These are phyloP conservation scores for Boechera divaricarpa DNA, from an alignment of 345 rosid species.

Conservation along the genomic window DNA sequence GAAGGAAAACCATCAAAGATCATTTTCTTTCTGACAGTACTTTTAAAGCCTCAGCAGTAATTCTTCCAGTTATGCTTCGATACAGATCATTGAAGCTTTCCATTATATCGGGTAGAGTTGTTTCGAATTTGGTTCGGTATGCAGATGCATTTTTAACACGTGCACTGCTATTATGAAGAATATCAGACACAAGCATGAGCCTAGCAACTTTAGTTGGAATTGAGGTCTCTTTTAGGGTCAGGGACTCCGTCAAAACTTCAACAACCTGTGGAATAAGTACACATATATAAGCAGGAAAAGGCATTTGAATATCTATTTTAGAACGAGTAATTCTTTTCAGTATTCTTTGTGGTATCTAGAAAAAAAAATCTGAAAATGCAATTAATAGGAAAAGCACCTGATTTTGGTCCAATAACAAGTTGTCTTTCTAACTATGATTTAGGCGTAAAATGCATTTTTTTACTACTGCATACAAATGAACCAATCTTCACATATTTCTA, in stretches of 20 bases:
- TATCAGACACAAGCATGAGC: conserved; percentile 50
- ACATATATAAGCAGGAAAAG: conserved; percentile 14
- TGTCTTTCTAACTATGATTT: neutral
- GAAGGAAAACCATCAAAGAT: conserved; percentile 14
- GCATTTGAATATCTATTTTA: conserved; percentile 17
- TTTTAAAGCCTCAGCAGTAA: conserved; percentile 98
- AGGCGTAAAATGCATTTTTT: conserved; percentile 4
- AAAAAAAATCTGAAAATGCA: neutral
- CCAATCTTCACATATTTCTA: neutral
- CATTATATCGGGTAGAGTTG: conserved; percentile 89
- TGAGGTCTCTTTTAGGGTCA: conserved; percentile 92
- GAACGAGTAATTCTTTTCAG: conserved; percentile 1
- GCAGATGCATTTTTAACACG: conserved; percentile 99
- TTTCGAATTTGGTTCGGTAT: conserved; percentile 96
- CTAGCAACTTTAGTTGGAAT: conserved; percentile 98
- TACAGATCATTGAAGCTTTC: conserved; percentile 99
- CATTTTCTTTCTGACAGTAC: conserved; percentile 47
- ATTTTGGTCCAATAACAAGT: neutral
- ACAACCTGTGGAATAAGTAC: conserved; percentile 64
- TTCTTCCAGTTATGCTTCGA: conserved; percentile 93
- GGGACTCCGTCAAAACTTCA: conserved; percentile 96
- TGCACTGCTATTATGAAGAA: conserved; percentile 97
- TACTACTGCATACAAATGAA: conserved; percentile 7
- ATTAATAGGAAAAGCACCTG: neutral
- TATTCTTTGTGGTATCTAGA: conserved; percentile 16